Base-by-base conservation (phyloP, 306 rosid species). In the Cicer bijugum region DNA sequence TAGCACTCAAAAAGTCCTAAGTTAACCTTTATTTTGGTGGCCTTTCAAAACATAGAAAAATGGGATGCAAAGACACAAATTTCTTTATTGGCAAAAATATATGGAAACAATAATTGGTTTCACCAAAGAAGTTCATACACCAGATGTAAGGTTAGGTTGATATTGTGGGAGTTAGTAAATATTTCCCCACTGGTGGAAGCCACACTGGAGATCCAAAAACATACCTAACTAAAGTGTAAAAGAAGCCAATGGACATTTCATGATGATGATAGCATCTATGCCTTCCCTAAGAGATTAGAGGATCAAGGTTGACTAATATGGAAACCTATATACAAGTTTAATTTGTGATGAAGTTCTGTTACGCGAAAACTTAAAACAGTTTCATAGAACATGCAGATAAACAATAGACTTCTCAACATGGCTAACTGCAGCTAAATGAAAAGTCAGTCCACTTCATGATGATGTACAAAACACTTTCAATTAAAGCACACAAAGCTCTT, bases 91-190 rank as follows among this genome's bases (percentile, higher is more conserved):
- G 35, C 35, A 28, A 28, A 28, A 28, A 28, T 28, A 28, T 28
- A 28, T 28, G 35, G 35, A 28, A 28, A 28, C 4, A 28, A 28
- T 28, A 28, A 28, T 48, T 48, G 16, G 53, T 48, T 48, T 48
- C 53, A 48, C 53, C 17, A 48, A 48, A 48, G 53, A 48, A 48
- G 53, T 48, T 47, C 52, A 48, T 6, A 48, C 53, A 48, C 53
- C 7, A 48, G 53, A 48, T 48, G 8, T 48, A 48, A 12, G 53
- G 53, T 48, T 14, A 48, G 15, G 53, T n/a, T 48, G 16, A 48
- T n/a, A 48, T 12, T 48, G 53, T 15, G n/a, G n/a, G 17, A n/a
- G 7, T 48, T 48, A n/a, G 45, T 42, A 48, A 48, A 4, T 6
- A 12, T 48, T n/a, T n/a, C 53, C 17, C 15, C 53, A 48, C 53